phyloP scores from a whole-genome alignment of 352 stramenopile species.

The Phytophthora cryptogea region DNA sequence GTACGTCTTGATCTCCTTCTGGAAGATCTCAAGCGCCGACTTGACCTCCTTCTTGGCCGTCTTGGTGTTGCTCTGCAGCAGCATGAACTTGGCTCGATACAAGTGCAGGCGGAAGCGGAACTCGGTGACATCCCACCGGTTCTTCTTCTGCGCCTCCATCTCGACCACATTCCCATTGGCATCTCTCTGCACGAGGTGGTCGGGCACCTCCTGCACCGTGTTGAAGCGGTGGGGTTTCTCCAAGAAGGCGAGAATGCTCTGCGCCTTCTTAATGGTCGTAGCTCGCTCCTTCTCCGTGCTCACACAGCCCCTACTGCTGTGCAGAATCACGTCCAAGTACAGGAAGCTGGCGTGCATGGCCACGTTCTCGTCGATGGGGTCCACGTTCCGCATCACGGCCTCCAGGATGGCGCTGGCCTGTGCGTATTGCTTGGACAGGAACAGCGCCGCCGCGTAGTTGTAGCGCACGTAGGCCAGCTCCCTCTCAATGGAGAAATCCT shows the following conservation, averaged over 20 bases:
- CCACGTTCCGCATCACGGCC: constrained; percentile 87
- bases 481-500: constrained; percentile 71
- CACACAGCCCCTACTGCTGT: constrained; percentile 87
- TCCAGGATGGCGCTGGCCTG: constrained; percentile 86
- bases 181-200: constrained; percentile 41
- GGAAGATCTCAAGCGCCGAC: constrained; percentile 92
- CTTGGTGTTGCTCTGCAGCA: constrained; percentile 88
- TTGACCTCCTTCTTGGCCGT: constrained; percentile 94
- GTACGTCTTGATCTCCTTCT: constrained; percentile 88
- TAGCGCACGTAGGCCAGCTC: constrained; percentile 90
- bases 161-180: constrained; percentile 41
- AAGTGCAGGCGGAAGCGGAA: constrained; percentile 92
- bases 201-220: constrained; percentile 54
- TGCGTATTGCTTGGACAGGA: constrained; percentile 91
- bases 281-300: constrained; percentile 72
- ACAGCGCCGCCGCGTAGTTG: constrained; percentile 88
- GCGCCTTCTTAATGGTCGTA: constrained; percentile 82
- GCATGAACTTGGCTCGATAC: constrained; percentile 92
- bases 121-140: constrained; percentile 72
- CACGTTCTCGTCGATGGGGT: constrained; percentile 90
- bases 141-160: constrained; percentile 65
- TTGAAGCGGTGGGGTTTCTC: constrained; percentile 92
- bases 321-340: constrained; percentile 91
- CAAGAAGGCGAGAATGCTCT: constrained; percentile 87
- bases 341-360: constrained; percentile 94